Evolutionary conservation across 768 basidiomycete genomes (phyloP), one percentile per base, ranked within the genome.

Genomic region (Suillus ampliporus): DNA sequence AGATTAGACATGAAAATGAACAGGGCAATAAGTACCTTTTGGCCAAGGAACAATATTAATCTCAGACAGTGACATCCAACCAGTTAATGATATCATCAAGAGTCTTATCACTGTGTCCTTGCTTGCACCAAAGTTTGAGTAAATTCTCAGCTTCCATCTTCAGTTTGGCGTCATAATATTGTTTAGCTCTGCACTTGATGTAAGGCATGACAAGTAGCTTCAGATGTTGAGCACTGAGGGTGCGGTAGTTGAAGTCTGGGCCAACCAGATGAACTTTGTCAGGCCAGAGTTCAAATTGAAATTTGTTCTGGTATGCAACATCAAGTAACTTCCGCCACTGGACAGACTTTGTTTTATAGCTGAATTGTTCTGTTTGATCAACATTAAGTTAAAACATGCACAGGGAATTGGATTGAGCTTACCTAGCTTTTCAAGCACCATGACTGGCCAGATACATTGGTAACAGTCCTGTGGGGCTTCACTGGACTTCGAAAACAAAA

Each of bases 31-130:
- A 46, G 44, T 46, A 47, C 46, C 46, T 47, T 47, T 21, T 1
- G 5, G 46, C 46, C 46, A 47, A 47, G 46, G 21, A 47, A 47
- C 46, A 47, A 47, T 47, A 47, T 47, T 13, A 23, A 47, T 47
- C 21, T 47, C 46, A 2, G 46, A 47, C 46, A 47, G 46, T 21
- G 6, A 47, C 6, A 0, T 47, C 2, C 1, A 13, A 47, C 46
- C 23, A 11, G 21, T 47, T 13, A 47, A 47, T 47, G 46, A 47
- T 23, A 47, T 47, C 46, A 47, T 47, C 21, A 47, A 47, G 46
- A 47, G 46, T 47, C 23, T 47, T 47, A 3, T 47, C 5, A 21
- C 46, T 47, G 2, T 1, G 21, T 47, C 13, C 46, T 47, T 47
- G 46, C 46, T 47, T 47, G 21, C 21, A 3, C 46, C 13, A 13